Conservation (phyloP, 1,139 yeast genomes). For the Debaryomyces robertsiae region DNA sequence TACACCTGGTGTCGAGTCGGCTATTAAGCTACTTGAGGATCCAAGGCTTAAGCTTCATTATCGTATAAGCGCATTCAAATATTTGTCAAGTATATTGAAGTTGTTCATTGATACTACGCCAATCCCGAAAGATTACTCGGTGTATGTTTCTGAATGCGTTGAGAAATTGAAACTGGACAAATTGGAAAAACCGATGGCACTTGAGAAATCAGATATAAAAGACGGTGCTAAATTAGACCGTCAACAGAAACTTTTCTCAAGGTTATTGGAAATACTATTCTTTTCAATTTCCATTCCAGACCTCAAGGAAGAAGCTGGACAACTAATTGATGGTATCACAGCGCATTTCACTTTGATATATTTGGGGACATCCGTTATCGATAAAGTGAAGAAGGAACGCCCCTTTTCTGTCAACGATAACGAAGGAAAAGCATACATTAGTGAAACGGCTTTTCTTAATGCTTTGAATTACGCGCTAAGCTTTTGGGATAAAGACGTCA, state of each 20-base stretch:
- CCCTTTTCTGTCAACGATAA: slow-evolving; percentile 75
- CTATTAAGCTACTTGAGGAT: slow-evolving; percentile 68
- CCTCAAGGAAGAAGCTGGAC: slow-evolving; percentile 66
- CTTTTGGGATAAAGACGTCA: slow-evolving; percentile 69
- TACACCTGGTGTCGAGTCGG: slow-evolving; percentile 82
- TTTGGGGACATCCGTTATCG: slow-evolving; percentile 71
- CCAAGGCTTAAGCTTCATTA: slow-evolving; percentile 66
- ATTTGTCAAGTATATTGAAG: slow-evolving; percentile 66
- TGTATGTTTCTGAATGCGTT: slow-evolving; percentile 47
- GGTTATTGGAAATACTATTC: slow-evolving; percentile 69
- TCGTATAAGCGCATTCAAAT: slow-evolving; percentile 74
- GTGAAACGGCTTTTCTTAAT: slow-evolving; percentile 69
- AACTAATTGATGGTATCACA: slow-evolving; percentile 64
- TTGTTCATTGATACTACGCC: slow-evolving; percentile 69
- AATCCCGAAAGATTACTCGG: slow-evolving; percentile 58
- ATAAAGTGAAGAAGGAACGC: slow-evolving; percentile 68
- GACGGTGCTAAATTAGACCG: slow-evolving; percentile 55
- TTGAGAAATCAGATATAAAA: slow-evolving; percentile 46
- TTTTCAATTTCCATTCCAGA: slow-evolving; percentile 77
- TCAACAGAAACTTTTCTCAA: slow-evolving; percentile 61
- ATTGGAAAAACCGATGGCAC: slow-evolving; percentile 32
- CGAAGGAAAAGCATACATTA: slow-evolving; percentile 73
- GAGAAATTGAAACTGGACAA: slow-evolving; percentile 52
- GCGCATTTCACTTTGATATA: slow-evolving; percentile 80
- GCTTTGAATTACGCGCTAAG: slow-evolving; percentile 82